Conservation (phyloP, 495 filamentous ascomycete species). For the Extremus antarcticus region DNA sequence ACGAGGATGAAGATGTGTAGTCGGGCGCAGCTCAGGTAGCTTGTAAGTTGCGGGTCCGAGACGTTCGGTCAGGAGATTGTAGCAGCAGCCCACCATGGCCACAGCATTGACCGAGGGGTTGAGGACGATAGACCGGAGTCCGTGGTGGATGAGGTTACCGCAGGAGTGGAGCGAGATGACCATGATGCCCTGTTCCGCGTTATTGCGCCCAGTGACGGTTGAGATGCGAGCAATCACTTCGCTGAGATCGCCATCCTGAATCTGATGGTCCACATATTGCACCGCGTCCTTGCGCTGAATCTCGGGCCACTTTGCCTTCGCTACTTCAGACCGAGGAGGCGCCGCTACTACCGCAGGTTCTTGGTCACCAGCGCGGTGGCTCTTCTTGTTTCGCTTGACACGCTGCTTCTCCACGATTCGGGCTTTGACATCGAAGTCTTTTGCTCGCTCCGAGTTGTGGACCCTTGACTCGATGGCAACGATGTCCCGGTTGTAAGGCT, state of each 20-base stretch:
- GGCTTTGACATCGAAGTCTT: conserved; percentile 66
- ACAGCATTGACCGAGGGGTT: conserved; percentile 79
- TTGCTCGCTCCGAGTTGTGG: conserved; percentile 75
- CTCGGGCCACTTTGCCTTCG: conserved; percentile 23
- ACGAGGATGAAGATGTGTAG: conserved; percentile 40
- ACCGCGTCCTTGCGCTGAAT: conserved; percentile 32
- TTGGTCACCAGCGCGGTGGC: conserved; percentile 43
- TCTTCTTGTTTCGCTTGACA: conserved; percentile 65
- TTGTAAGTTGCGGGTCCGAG: conserved; percentile 81
- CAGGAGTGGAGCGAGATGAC: conserved; percentile 93
- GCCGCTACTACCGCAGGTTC: neutral
- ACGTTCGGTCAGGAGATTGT: conserved; percentile 88
- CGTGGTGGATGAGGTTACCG: conserved; percentile 92
- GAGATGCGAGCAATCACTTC: conserved; percentile 26
- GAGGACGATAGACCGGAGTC: conserved; percentile 68
- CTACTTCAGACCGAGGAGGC: conserved; percentile 11
- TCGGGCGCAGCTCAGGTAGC: conserved; percentile 48
- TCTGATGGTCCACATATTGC: conserved; percentile 45
- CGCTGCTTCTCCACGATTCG: conserved; percentile 56
- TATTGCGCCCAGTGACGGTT: neutral
- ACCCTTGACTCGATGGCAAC: conserved; percentile 83
- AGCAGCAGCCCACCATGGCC: conserved; percentile 94
- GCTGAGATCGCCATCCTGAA: conserved; percentile 35
- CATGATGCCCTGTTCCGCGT: conserved; percentile 48
- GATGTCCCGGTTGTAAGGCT: conserved; percentile 75